Evolutionary conservation across 495 filamentous ascomycete species (phyloP), one percentile per base, ranked within the genome.

Genomic region (Neohortaea acidophila): DNA sequence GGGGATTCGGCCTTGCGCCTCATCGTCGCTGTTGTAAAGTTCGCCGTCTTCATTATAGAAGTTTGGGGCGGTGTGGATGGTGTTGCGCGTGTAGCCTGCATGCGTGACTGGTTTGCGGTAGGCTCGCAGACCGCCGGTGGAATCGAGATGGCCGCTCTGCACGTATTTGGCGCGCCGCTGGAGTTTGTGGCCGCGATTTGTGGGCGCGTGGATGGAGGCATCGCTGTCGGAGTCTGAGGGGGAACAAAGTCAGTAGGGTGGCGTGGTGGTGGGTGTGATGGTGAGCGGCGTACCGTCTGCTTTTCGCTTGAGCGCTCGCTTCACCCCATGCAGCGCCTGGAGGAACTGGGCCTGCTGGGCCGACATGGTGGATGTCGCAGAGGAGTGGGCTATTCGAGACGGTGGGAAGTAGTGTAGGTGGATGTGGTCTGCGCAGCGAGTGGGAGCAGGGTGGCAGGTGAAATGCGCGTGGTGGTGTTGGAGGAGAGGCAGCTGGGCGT

Each of bases 101-200:
- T 92, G 82, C 31, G 85, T 77, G 44, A 91, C 73, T 85, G 94
- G 46, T 45, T 25, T 79, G 57, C 79, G 89, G 65, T 93, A 92
- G n/a, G 77, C 69, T 15, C 75, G 68, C 17, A 81, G 76, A 2
- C 81, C 75, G 33, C 68, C 70, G 2, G 79, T 64, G 32, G 72
- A 69, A 21, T 80, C 73, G 43, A 89, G 59, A 31, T 75, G 73
- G 27, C 83, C 83, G 52, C 82, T 72, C 39, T 76, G 78, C 29
- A 91, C 73, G 59, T 80, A 82, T 55, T 73, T 69, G 28, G 85
- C 77, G 52, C 81, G 81, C 51, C 70, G 79, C 59, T 81, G 81
- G 41, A 96, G 69, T 56, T 93, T 99, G 56, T 93, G 81, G 32
- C 82, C 84, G 51, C 87, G 81, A 58, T 94, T 96, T 6, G 81